Conservation (phyloP, 192 early-diverging fungal species). For the Phlyctochytrium planicorne region DNA sequence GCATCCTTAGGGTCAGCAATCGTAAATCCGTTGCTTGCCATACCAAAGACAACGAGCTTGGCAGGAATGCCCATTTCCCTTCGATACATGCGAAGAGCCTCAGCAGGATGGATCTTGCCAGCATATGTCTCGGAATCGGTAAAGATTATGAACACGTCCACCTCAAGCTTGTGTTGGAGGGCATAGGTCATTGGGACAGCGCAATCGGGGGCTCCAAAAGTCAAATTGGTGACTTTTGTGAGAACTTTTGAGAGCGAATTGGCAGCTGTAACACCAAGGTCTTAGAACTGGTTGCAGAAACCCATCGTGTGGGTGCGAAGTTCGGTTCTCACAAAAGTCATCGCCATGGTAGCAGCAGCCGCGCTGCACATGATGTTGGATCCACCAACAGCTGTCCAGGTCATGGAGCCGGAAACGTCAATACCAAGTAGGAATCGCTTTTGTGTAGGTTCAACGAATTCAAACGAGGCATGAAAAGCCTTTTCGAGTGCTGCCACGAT, state of each 20-base stretch:
- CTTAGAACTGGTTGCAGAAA: too few relatives aligned
- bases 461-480: constrained; percentile 24
- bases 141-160: constrained; percentile 29
- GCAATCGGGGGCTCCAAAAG: constrained; percentile 29
- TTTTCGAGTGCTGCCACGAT: constrained; percentile 11
- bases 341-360: constrained; percentile 25
- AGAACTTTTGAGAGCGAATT: too few relatives aligned
- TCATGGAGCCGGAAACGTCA: constrained; percentile 31
- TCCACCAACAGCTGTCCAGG: not conserved
- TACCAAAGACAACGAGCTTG: constrained; percentile 22
- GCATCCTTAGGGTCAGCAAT: constrained; percentile 29
- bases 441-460: constrained; percentile 4
- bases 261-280: too few relatives aligned
- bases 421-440: constrained; percentile 21
- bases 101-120: constrained; percentile 21
- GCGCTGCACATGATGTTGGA: not conserved
- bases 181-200: constrained; percentile 25
- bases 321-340: constrained; percentile 7
- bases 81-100: constrained; percentile 25
- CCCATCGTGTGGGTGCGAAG: constrained; percentile 7
- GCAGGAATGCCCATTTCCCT: constrained; percentile 15
- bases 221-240: not conserved
- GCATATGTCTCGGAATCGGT: constrained; percentile 33
- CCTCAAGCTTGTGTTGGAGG: constrained; percentile 17
- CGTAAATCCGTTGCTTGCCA: constrained; percentile 19